These are phyloP conservation scores for Centaurea solstitialis DNA, from an alignment of 129 eudicot genomes.

Conservation along the genomic window DNA sequence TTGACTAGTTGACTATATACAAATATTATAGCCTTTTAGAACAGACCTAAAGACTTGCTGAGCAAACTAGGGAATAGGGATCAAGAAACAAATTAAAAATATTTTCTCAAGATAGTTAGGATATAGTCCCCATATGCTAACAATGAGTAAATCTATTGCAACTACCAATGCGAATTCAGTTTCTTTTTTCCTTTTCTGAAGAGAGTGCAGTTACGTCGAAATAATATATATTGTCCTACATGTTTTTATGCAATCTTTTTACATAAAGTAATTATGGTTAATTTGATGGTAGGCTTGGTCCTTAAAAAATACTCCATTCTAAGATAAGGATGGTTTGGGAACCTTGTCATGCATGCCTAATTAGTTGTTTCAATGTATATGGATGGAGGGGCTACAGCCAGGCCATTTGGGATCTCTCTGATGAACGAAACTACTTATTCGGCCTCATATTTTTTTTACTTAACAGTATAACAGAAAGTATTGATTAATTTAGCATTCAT, in stretches of 20 bases:
- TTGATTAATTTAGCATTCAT: background rate
- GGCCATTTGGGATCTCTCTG: background rate
- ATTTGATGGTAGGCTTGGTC: background rate
- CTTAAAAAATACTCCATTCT: background rate
- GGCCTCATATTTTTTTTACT: background rate
- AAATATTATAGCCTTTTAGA: background rate
- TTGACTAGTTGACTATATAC: background rate
- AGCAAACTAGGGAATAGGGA: background rate
- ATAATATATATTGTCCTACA: background rate
- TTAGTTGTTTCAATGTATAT: background rate
- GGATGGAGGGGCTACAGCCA: background rate
- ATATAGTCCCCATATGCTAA: background rate
- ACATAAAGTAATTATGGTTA: background rate
- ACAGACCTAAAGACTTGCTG: background rate
- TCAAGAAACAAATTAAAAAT: background rate
- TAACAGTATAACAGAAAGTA: background rate
- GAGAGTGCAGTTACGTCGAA: background rate
- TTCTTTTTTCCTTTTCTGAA: background rate
- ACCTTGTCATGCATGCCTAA: background rate
- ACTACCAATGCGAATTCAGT: background rate
- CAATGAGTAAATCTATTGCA: background rate
- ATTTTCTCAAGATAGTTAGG: background rate
- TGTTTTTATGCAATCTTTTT: background rate
- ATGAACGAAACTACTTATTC: background rate
- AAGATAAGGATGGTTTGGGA: background rate